Evolutionary conservation across 1,139 yeast genomes (phyloP), one percentile per base, ranked within the genome.

Genomic region (Wickerhamomyces sp.): DNA sequence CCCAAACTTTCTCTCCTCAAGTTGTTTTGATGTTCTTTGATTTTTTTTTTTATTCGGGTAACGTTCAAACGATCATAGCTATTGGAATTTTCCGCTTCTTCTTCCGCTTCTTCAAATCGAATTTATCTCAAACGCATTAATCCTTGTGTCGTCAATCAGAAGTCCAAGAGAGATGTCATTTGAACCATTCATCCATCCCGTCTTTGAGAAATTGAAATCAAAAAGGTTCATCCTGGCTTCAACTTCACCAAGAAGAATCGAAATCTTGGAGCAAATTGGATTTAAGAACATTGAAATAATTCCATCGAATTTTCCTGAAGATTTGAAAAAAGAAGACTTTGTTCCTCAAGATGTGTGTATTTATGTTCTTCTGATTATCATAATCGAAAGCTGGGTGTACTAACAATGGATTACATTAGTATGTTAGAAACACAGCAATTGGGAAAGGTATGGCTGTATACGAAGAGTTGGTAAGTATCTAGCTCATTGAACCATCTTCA

Each of bases 161-260:
- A 18, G 23, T 18, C 23, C 23, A 3, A 18, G 5, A 18, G 23
- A 18, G 23, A 18, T 18, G 36, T 5, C 40, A 10, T 41, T 45
- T 11, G 36, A 49, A 23, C 49, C 53, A 6, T 56, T 63, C 46
- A 52, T 54, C 23, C 67, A 68, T 45, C 66, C 71, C 2, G 48
- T 72, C 6, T 62, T 65, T 45, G 56, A 62, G 1, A 55, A 59
- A 38, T 54, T 75, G 5, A 31, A 51, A 3, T 41, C 53, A 4
- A 66, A 56, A 52, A 49, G 68, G 34, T 68, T 89, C 27, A 69
- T 89, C 2, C 70, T 93, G 13, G 97, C 96, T 1, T 88, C 96
- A 1, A 75, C 86, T 2, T 90, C 97, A 0, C 94, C 95, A 1
- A 73, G 97, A 50, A 68, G 99, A 46, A 66, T 69, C 45, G 87